Conservation (phyloP, 2,329 filamentous ascomycete species). For the Curvularia spicifera region DNA sequence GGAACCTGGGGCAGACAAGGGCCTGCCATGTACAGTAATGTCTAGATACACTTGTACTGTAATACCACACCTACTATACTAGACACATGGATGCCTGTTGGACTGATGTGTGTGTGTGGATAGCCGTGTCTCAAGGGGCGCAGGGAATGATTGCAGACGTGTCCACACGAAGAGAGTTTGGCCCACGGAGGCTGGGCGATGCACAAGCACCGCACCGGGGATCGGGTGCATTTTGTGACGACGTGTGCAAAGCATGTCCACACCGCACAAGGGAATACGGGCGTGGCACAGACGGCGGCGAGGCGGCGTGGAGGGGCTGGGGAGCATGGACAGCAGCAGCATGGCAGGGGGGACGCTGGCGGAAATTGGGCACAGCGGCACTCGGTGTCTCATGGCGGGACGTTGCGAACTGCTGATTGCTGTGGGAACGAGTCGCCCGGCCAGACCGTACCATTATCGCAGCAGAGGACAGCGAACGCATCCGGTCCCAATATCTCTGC, state of each 20-base stretch:
- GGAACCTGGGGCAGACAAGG: constrained; percentile 1
- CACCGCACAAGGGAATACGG: background rate
- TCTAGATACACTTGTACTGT: background rate
- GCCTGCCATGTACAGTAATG: constrained; percentile 6
- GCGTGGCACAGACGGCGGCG: background rate
- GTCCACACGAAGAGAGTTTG: background rate
- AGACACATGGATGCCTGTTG: background rate
- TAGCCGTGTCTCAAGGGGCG: background rate
- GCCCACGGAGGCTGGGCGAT: background rate
- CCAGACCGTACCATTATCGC: background rate
- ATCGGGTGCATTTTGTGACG: background rate
- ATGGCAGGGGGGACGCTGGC: constrained; percentile 10
- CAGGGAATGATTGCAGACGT: background rate
- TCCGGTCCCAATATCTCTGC: background rate
- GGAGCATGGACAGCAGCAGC: constrained; percentile 10
- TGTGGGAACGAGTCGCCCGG: constrained; percentile 8
- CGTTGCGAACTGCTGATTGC: constrained; percentile 12
- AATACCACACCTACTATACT: background rate
- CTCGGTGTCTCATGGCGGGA: constrained; percentile 17
- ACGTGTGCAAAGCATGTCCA: background rate
- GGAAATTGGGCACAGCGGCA: constrained; percentile 19
- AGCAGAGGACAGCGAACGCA: background rate
- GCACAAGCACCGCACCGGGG: constrained; percentile 5
- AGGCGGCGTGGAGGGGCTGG: constrained; percentile 1
- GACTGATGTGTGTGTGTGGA: background rate